phyloP scores from a whole-genome alignment of 2,329 filamentous ascomycete species.

The Aphanoascus verrucosus region DNA sequence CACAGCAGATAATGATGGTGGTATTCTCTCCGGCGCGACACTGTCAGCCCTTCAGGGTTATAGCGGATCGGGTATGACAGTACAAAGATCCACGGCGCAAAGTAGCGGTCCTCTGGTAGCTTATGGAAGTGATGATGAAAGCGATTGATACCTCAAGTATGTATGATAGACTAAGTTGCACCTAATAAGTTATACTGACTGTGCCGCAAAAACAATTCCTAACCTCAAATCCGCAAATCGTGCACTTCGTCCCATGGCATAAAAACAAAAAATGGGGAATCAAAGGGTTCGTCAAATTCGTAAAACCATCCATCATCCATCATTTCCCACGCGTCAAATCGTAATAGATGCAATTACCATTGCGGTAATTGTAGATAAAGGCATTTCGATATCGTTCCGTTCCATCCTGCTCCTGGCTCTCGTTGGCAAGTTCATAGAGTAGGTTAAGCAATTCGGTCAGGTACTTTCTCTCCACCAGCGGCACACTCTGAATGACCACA shows the following conservation, averaged over 20 bases:
- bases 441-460: slow-evolving; percentile 71
- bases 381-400: slow-evolving; percentile 53
- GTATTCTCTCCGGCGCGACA: slow-evolving; percentile 74
- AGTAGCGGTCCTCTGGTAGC: slow-evolving; percentile 63
- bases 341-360: slow-evolving; percentile 73
- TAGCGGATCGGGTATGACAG: slow-evolving; percentile 32
- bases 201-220: not conserved
- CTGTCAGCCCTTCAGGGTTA: slow-evolving; percentile 62
- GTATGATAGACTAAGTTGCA: slow-evolving; percentile 1
- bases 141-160: slow-evolving; percentile 36
- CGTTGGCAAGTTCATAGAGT: slow-evolving; percentile 51
- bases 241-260: not conserved
- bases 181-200: not conserved
- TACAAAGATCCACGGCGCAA: slow-evolving; percentile 34
- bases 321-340: slow-evolving; percentile 47
- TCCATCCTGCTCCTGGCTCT: slow-evolving; percentile 35
- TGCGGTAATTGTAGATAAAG: slow-evolving; percentile 87
- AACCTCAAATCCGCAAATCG: not conserved
- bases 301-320: slow-evolving; percentile 16
- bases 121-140: slow-evolving; percentile 85
- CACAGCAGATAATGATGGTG: slow-evolving; percentile 32
- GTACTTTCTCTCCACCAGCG: slow-evolving; percentile 69
- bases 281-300: slow-evolving; percentile 5
- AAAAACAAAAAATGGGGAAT: not conserved
- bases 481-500: slow-evolving; percentile 64